Conservation (phyloP, 768 basidiomycete genomes). For the Mrakia blollopis region DNA sequence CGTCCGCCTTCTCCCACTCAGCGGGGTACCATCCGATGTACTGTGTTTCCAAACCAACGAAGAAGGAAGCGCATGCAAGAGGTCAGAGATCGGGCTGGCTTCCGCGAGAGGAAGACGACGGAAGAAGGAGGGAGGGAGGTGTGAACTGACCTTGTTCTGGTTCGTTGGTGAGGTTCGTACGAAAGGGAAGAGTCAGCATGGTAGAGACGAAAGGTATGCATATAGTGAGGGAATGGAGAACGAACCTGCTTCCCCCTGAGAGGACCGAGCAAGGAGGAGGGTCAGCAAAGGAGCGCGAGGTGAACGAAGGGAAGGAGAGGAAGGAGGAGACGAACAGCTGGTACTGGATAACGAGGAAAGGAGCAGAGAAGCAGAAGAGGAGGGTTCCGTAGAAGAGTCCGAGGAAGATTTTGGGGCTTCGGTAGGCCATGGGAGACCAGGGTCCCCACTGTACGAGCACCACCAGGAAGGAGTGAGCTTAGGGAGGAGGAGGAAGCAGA, state of each 20-base stretch:
- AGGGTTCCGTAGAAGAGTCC: background rate
- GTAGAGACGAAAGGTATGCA: background rate
- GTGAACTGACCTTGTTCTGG: slow-evolving; percentile 17
- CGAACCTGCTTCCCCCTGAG: slow-evolving; percentile 8
- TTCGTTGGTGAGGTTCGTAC: background rate
- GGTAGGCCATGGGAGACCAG: background rate
- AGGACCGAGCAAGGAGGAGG: background rate
- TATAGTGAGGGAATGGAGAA: background rate
- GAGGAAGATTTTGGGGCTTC: background rate
- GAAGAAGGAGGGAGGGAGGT: background rate
- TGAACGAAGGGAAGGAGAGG: background rate
- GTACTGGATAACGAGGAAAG: background rate
- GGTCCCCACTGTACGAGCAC: slow-evolving; percentile 16
- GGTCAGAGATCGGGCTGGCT: background rate
- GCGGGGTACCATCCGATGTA: slow-evolving; percentile 14
- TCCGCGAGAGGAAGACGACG: background rate
- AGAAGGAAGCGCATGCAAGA: background rate
- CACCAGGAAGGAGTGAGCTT: too few species aligned
- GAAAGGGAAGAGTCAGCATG: background rate
- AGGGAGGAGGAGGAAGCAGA: background rate
- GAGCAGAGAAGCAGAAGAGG: background rate
- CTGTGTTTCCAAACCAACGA: background rate
- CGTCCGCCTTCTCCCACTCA: slow-evolving; percentile 1
- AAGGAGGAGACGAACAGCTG: background rate
- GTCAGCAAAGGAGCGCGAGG: background rate